Conservation (phyloP, 441 rosid species). For the Arabidopsis lyrata region DNA sequence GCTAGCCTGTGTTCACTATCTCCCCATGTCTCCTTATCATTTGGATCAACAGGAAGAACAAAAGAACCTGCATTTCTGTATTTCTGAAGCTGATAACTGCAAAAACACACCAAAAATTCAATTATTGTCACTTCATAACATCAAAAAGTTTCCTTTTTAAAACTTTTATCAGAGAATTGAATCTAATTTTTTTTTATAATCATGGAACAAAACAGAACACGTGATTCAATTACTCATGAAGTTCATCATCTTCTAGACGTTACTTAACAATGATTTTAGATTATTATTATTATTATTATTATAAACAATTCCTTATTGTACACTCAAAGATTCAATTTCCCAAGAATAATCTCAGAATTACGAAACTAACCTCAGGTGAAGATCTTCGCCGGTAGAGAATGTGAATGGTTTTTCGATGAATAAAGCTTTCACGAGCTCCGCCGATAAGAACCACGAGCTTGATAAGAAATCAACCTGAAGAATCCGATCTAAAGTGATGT, state of each 20-base stretch:
- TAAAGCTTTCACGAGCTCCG: slow-evolving; percentile 87
- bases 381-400: slow-evolving; percentile 96
- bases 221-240: slow-evolving; percentile 40
- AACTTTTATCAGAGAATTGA: neutral
- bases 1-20: slow-evolving; percentile 98
- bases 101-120: slow-evolving; percentile 3
- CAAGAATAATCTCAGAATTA: neutral
- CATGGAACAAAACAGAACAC: slow-evolving; percentile 26
- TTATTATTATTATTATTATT: no score
- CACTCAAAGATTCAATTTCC: slow-evolving; percentile 10
- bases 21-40: slow-evolving; percentile 94
- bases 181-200: neutral
- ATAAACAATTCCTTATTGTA: neutral
- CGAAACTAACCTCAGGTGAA: slow-evolving; percentile 77
- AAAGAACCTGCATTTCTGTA: slow-evolving; percentile 90
- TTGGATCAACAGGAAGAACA: slow-evolving; percentile 89
- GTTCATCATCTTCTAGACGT: slow-evolving; percentile 35
- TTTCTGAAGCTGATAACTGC: slow-evolving; percentile 97
- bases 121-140: slow-evolving; percentile 13
- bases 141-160: slow-evolving; percentile 9
- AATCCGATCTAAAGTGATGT: slow-evolving; percentile 70
- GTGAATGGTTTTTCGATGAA: slow-evolving; percentile 92
- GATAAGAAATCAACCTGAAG: slow-evolving; percentile 98
- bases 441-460: slow-evolving; percentile 94
- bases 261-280: slow-evolving; percentile 18